Percentiles rank a stretch among this genome's conserved stretches.
Evolutionary conservation across 768 basidiomycete genomes (phyloP).

Genomic region (Phylloporus arenicola): DNA sequence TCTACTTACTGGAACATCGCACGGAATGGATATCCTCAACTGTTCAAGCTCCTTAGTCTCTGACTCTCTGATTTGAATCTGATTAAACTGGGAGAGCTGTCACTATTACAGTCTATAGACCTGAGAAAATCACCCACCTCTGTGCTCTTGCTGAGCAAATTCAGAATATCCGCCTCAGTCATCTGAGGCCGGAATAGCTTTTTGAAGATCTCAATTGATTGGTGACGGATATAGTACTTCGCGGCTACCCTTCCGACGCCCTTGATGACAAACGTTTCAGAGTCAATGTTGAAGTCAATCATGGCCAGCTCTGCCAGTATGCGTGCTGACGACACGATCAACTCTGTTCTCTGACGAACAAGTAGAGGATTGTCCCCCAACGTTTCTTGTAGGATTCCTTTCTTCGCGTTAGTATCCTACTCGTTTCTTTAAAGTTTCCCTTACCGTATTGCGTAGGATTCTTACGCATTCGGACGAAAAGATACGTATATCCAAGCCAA

Average conservation of each 20-base stretch:
- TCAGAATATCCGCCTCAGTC: constrained; percentile 89
- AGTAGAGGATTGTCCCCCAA: constrained; percentile 68
- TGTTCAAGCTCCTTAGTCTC: constrained; percentile 79
- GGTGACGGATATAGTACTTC: constrained; percentile 88
- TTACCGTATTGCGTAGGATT: constrained; percentile 84
- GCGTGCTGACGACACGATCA: constrained; percentile 62
- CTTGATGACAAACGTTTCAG: constrained; percentile 63
- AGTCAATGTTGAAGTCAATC: constrained; percentile 66
- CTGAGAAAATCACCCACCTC: constrained; percentile 51
- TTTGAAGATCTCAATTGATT: constrained; percentile 86
- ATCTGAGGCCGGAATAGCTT: constrained; percentile 69
- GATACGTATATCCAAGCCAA: constrained; percentile 97
- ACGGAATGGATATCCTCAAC: constrained; percentile 65
- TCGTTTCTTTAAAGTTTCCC: constrained; percentile 2
- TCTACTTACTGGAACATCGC: constrained; percentile 65
- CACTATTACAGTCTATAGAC: not conserved
- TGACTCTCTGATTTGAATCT: constrained; percentile 89
- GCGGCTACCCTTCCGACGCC: constrained; percentile 95
- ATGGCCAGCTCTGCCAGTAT: constrained; percentile 68
- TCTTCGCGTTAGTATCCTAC: not conserved
- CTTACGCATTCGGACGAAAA: constrained; percentile 90
- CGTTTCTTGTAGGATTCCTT: constrained; percentile 72
- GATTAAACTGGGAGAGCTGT: constrained; percentile 63
- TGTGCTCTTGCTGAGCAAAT: constrained; percentile 82
- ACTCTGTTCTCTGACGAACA: constrained; percentile 58